Conservation (phyloP, 1,284 basidiomycete genomes). For the Schizophyllum amplum region DNA sequence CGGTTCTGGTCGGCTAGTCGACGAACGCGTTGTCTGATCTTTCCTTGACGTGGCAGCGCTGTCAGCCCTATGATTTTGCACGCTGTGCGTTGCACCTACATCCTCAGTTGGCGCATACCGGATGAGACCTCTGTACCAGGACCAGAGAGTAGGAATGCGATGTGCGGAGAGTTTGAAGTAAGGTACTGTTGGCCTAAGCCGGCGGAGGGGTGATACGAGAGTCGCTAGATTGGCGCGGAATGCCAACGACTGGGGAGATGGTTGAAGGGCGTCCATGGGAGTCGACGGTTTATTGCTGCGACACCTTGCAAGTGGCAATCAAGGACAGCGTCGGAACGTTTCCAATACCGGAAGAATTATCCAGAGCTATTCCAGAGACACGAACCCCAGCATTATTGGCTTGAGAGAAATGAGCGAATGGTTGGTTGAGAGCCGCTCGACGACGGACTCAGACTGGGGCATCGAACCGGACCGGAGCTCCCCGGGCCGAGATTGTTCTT, state of each 20-base stretch:
- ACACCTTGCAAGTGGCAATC: too few relatives aligned
- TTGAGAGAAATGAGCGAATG: too few relatives aligned
- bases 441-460: too few relatives aligned
- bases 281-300: too few relatives aligned
- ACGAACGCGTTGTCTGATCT: slow-evolving; percentile 53
- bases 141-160: slow-evolving; percentile 59
- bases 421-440: too few relatives aligned
- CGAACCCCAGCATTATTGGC: too few relatives aligned
- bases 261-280: neutral
- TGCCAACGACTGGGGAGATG: slow-evolving; percentile 25
- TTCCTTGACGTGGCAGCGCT: slow-evolving; percentile 10
- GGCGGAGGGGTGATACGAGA: slow-evolving; percentile 48
- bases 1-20: slow-evolving; percentile 46
- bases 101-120: slow-evolving; percentile 44
- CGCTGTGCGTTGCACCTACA: slow-evolving; percentile 36
- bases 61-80: slow-evolving; percentile 1
- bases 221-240: slow-evolving; percentile 46
- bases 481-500: too few relatives aligned
- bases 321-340: too few relatives aligned
- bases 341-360: too few relatives aligned
- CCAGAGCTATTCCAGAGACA: too few relatives aligned
- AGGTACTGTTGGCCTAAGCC: slow-evolving; percentile 51
- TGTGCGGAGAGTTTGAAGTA: slow-evolving; percentile 70
- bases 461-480: too few relatives aligned
- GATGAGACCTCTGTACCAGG: slow-evolving; percentile 65